Conservation (phyloP, 2,329 filamentous ascomycete species). For the Elsinoe perseae region DNA sequence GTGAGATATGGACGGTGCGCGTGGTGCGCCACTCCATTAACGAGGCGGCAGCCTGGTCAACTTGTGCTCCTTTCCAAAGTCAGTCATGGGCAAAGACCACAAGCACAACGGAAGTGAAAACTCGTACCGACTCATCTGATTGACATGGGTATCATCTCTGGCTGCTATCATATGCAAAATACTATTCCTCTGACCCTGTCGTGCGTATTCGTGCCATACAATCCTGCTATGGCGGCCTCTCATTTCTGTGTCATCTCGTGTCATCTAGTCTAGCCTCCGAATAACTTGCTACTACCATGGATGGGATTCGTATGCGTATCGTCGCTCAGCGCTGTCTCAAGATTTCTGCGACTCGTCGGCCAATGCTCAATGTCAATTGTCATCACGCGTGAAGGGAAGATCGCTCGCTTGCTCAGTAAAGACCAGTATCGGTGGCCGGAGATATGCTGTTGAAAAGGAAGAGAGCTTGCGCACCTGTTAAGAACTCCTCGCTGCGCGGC, state of each 20-base stretch:
- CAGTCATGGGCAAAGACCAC: not conserved
- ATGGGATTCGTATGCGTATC: too few relatives aligned
- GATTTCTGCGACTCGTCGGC: constrained; percentile 13
- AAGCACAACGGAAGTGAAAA: not conserved
- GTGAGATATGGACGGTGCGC: too few relatives aligned
- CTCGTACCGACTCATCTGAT: not conserved
- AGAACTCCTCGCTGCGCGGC: constrained; percentile 41
- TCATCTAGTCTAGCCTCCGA: too few relatives aligned
- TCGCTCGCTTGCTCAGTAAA: constrained; percentile 34
- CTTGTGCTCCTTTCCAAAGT: not conserved
- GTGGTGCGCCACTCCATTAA: too few relatives aligned
- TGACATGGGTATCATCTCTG: constrained; percentile 9
- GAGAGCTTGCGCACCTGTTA: constrained; percentile 49
- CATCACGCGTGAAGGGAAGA: not conserved
- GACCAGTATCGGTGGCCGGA: constrained; percentile 43
- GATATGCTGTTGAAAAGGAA: constrained; percentile 49
- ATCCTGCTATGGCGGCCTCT: not conserved
- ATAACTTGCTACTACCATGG: too few relatives aligned
- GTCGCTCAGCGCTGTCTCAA: not conserved
- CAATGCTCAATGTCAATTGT: not conserved
- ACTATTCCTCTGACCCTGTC: not conserved
- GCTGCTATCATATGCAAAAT: not conserved
- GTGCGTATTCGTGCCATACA: not conserved
- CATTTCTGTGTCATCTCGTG: too few relatives aligned
- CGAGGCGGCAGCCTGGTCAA: not conserved